Conservation (phyloP, 2,329 filamentous ascomycete genomes). For the Uncinocarpus reesii region DNA sequence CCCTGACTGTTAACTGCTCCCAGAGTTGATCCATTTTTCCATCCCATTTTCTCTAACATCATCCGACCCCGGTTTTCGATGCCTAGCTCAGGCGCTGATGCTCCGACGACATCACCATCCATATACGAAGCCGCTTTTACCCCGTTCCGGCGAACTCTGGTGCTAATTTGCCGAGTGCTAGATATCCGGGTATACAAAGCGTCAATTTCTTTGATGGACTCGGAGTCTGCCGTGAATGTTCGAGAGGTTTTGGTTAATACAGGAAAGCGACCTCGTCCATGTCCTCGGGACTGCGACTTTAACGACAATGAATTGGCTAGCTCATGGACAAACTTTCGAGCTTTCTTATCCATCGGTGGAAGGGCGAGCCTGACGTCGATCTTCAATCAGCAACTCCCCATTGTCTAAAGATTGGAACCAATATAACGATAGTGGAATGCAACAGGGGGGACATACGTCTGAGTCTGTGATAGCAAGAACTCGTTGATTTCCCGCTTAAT, state of each 20-base stretch:
- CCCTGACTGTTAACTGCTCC: slow-evolving; percentile 77
- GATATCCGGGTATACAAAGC: slow-evolving; percentile 28
- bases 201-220: slow-evolving; percentile 41
- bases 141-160: slow-evolving; percentile 21
- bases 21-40: slow-evolving; percentile 75
- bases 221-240: slow-evolving; percentile 53
- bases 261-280: slow-evolving; percentile 61
- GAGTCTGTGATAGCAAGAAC: slow-evolving; percentile 56
- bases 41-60: slow-evolving; percentile 96
- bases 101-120: slow-evolving; percentile 83
- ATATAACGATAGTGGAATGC: slow-evolving; percentile 1
- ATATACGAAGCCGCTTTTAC: slow-evolving; percentile 49
- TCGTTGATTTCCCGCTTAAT: slow-evolving; percentile 60
- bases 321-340: slow-evolving; percentile 70
- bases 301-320: slow-evolving; percentile 64
- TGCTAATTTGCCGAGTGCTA: slow-evolving; percentile 1
- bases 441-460: slow-evolving; percentile 45
- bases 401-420: too few relatives aligned
- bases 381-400: too few relatives aligned
- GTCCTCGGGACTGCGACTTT: slow-evolving; percentile 73
- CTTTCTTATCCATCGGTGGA: slow-evolving; percentile 71
- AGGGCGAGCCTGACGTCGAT: slow-evolving; percentile 50
- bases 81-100: slow-evolving; percentile 71
- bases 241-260: slow-evolving; percentile 62
- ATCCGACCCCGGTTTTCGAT: slow-evolving; percentile 70